Percentiles rank a stretch among this genome's conserved stretches.
Conservation (phyloP, 2,329 filamentous ascomycete genomes). For the Stemphylium beticola region DNA sequence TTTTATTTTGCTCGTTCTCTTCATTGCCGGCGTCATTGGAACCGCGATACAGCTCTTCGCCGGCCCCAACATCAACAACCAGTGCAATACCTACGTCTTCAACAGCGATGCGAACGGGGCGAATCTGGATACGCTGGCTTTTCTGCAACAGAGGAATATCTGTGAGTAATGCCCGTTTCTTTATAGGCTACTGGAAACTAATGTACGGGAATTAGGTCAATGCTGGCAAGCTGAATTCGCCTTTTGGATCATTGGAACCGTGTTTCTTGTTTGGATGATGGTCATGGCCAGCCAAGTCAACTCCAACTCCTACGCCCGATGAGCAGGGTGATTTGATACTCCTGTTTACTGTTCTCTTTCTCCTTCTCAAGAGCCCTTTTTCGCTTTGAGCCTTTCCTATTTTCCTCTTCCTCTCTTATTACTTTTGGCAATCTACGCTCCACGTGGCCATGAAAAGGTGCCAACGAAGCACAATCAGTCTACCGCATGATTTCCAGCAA, state of each 20-base stretch:
- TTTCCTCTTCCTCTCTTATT: too few species aligned
- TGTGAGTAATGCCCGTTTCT: constrained; percentile 52
- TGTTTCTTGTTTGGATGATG: constrained; percentile 72
- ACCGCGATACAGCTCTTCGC: constrained; percentile 68
- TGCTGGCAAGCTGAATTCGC: constrained; percentile 69
- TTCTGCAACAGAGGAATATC: constrained; percentile 67
- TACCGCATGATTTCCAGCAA: neutral
- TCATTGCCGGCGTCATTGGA: constrained; percentile 67
- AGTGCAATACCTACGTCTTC: constrained; percentile 64
- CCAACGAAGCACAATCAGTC: neutral
- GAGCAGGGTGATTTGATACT: neutral
- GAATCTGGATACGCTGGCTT: constrained; percentile 63
- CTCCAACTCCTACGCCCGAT: constrained; percentile 48
- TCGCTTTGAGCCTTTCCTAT: neutral
- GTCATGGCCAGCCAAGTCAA: constrained; percentile 65
- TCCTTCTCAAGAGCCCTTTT: neutral
- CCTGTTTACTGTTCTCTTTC: neutral
- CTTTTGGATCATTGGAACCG: constrained; percentile 67
- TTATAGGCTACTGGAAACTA: neutral
- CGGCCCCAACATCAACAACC: constrained; percentile 62
- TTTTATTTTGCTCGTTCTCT: constrained; percentile 68
- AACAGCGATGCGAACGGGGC: constrained; percentile 55
- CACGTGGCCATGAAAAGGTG: neutral
- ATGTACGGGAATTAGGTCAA: constrained; percentile 52
- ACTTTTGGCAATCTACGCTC: neutral